Percentiles rank a stretch among this genome's conserved stretches.
phyloP scores from a whole-genome alignment of 2,329 filamentous ascomycete genomes.

The Coniochaeta ligniaria region DNA sequence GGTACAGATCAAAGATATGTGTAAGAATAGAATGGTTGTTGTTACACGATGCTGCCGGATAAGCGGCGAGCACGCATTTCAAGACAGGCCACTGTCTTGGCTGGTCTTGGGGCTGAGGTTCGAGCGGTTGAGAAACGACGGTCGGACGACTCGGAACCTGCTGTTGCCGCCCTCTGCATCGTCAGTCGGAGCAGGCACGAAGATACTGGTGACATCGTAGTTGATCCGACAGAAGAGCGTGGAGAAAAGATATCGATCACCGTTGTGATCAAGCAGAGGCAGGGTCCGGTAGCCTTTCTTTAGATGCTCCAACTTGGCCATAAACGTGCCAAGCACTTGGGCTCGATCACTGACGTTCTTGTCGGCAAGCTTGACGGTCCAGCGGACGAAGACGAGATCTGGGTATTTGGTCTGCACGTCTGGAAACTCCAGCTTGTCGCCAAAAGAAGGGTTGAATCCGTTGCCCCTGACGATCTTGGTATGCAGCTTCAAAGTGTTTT shows the following conservation, averaged over 20 bases:
- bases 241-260: constrained; percentile 90
- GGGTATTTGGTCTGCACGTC: constrained; percentile 89
- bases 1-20: constrained; percentile 11
- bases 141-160: constrained; percentile 50
- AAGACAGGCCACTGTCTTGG: constrained; percentile 26
- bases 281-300: constrained; percentile 90
- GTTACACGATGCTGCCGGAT: neutral
- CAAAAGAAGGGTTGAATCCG: constrained; percentile 87
- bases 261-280: constrained; percentile 79
- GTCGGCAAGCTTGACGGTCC: constrained; percentile 80
- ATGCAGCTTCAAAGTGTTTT: constrained; percentile 51
- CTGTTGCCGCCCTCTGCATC: constrained; percentile 30
- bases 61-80: neutral
- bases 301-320: constrained; percentile 81
- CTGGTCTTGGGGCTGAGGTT: constrained; percentile 45
- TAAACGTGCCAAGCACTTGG: constrained; percentile 76
- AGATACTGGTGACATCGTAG: constrained; percentile 51
- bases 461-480: constrained; percentile 81
- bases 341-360: constrained; percentile 56
- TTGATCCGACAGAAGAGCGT: constrained; percentile 87
- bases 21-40: neutral
- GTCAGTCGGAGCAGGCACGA: constrained; percentile 39
- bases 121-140: constrained; percentile 51
- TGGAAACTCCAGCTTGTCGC: constrained; percentile 65
- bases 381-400: constrained; percentile 87